Base-by-base conservation (phyloP, 331 rosid genomes). In the Acacia concinna region DNA sequence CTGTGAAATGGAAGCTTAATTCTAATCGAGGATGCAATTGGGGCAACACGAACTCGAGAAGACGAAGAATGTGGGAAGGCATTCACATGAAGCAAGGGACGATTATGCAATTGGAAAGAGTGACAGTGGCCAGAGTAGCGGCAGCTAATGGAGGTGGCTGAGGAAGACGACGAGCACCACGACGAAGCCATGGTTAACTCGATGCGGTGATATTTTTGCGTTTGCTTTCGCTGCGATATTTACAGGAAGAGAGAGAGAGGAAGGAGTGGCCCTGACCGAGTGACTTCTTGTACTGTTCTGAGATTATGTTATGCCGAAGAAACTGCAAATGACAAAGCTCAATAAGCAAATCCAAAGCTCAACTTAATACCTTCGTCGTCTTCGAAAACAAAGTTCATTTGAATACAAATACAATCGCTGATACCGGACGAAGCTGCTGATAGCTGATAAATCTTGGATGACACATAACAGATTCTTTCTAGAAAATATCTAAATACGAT, bases 131-230 rank as follows among this genome's bases (percentile, higher is more conserved):
- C 5, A 47, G 27, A 73, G 78, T 25, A 18, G 70, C 67, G 76
- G 78, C 12, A 54, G 60, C 66, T 15, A 18, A 60, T 2, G 62
- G 56, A 37, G 27, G 76, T 27, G 60, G 7, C 25, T 20, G 81
- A 11, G 49, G 63, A 0, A 32, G 74, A 40, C 30, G 70, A 17
- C 74, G 83, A 65, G 82, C 77, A 85, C 78, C 87, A 82, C 73
- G 75, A 82, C 73, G 75, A 67, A 69, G 84, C 80, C 91, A 86
- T 86, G 67, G 9, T 20, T 52, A 13, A 20, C 34, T 31, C 38
- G 21, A 57, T 13, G n/a, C 27, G 46, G 46, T n/a, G 5, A 2
- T 14, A 15, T 12, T 54, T 14, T 63, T 37, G 23, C 11, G 11
- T 17, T 52, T 43, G 0, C 14, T 44, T 8, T 44, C 8, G 30